Base-by-base conservation (phyloP, 768 basidiomycete genomes). In the Mycena rosella region DNA sequence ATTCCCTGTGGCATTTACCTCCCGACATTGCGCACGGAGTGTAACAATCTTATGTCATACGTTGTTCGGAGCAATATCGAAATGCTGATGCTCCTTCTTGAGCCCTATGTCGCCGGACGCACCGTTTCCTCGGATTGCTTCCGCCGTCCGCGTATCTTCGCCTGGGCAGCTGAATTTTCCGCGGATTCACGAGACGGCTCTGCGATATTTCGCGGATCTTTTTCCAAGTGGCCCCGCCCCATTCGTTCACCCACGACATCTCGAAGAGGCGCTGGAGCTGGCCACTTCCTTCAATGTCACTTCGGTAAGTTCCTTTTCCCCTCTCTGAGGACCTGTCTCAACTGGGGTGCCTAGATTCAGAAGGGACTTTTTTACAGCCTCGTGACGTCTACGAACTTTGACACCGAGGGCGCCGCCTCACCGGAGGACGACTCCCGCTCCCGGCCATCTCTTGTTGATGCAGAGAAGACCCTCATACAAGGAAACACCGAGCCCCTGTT, bases 341-440 rank as follows among this genome's bases (percentile, higher is more conserved):
- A 66, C 32, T 10, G 18, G 67, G 44, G 63, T 58, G 36, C 38
- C 22, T 65, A 91, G 90, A 82, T 88, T 59, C 84, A 84, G 74
- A 92, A 91, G 68, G 83, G 86, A 6, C 78, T 92, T 32, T 82
- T 89, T 63, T 93, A 94, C 75, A 86, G 82, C 72, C 80, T 91
- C 30, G 85, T 91, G 67, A 88, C 88, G 2, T 84, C 82, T 20
- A 82, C 85, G 38, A 82, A 91, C 68, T 87, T 90, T 69, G 87
- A 88, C 58, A 79, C 81, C 20, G 78, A 79, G 60, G 79, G 76
- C 20, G 68, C 74, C 18, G 66, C 66, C 14, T 8, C 52, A 54
- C 36, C 62, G 17, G 53, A 51, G 29, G 44, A 56, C 27, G 51
- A 60, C 44, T 64, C 51, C 38, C 56, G 63, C 63, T 36, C 32